Percentiles rank a stretch among this genome's conserved stretches.
Conservation (phyloP, 352 stramenopile species). For the Pythium diclinum region DNA sequence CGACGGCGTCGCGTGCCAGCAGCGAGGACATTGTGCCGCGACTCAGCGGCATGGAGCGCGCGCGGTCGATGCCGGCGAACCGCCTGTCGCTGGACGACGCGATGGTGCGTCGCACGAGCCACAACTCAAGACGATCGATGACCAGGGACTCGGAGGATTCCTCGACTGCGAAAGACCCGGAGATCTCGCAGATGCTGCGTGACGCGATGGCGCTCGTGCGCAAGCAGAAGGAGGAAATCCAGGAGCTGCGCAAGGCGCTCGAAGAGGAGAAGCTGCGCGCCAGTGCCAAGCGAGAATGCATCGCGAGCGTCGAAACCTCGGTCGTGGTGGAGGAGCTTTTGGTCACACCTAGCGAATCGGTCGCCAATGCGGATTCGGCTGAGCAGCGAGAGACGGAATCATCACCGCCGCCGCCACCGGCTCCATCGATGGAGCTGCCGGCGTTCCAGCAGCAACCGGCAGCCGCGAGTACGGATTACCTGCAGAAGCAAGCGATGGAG, state of each 20-base stretch:
- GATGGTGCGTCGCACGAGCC: slow-evolving; percentile 10
- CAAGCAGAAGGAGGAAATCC: slow-evolving; percentile 73
- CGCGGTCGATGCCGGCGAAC: slow-evolving; percentile 7
- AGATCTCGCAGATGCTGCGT: slow-evolving; percentile 58
- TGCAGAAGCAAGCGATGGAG: slow-evolving; percentile 36
- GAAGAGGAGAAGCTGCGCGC: slow-evolving; percentile 17
- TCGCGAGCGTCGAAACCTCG: neutral
- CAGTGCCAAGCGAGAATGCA: neutral
- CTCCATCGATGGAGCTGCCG: neutral
- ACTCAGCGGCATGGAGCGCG: slow-evolving; percentile 6
- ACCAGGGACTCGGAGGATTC: neutral
- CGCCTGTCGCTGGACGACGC: slow-evolving; percentile 29
- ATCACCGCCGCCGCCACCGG: neutral
- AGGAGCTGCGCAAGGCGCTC: slow-evolving; percentile 31
- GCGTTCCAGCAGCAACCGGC: neutral
- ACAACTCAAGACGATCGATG: neutral
- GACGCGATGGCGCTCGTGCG: slow-evolving; percentile 66
- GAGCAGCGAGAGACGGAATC: neutral
- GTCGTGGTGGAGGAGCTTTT: slow-evolving; percentile 1
- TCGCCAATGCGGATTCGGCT: neutral
- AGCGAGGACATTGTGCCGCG: slow-evolving; percentile 21
- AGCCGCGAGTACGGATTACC: slow-evolving; percentile 23
- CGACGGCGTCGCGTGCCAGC: slow-evolving; percentile 20
- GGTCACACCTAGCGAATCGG: neutral
- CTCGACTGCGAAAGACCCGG: slow-evolving; percentile 27